phyloP scores from a whole-genome alignment of 202 grass and related monocot species.

The Miscanthus sacchariflorus region DNA sequence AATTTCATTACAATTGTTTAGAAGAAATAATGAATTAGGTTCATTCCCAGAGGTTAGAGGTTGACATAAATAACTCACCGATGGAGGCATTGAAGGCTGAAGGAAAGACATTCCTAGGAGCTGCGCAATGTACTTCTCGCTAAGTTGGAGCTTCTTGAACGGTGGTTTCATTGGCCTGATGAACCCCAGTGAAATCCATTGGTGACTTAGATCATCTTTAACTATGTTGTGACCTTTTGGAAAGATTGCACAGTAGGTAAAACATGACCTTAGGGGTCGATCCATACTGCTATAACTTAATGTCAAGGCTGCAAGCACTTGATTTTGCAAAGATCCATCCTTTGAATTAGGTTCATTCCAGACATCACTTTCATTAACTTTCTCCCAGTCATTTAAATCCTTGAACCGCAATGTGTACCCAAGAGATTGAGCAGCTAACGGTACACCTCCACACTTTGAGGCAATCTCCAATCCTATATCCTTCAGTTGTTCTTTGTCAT shows the following conservation, averaged over 20 bases:
- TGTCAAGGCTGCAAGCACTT: background rate
- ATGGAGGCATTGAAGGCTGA: background rate
- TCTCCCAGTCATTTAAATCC: background rate
- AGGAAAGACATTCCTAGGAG: background rate
- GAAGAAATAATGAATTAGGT: no score
- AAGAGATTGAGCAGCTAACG: constrained; percentile 10
- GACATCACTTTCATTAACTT: background rate
- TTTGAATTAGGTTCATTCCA: background rate
- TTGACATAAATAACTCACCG: background rate
- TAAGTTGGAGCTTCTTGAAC: background rate
- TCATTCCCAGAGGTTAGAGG: background rate
- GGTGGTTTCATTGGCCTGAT: background rate
- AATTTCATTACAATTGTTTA: background rate
- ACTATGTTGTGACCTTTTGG: constrained; percentile 9
- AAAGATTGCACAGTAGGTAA: constrained; percentile 2
- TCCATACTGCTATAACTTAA: background rate
- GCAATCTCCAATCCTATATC: background rate
- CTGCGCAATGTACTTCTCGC: background rate
- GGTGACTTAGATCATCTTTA: background rate
- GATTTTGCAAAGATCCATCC: background rate
- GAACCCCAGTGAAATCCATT: background rate
- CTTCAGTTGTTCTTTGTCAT: background rate
- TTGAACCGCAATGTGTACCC: background rate
- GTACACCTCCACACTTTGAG: background rate
- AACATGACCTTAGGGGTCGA: background rate